Evolutionary conservation across 2,329 filamentous ascomycete species (phyloP).

Genomic region (Alternaria gansuensis): DNA sequence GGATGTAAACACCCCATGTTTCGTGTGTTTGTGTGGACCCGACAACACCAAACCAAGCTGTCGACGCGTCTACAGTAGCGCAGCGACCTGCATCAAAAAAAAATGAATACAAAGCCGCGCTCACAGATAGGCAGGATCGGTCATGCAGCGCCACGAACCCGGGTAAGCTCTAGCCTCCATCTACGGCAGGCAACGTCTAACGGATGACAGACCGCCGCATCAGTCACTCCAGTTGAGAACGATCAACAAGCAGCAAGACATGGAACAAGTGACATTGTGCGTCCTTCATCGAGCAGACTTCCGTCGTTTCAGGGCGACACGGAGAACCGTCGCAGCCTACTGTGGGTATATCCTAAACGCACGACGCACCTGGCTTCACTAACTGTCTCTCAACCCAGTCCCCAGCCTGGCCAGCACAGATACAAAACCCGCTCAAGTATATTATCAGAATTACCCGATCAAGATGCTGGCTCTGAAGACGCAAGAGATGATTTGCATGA

Average conservation of each 20-base stretch:
- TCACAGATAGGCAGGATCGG: slow-evolving; percentile 25
- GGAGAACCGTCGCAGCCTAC: slow-evolving; percentile 40
- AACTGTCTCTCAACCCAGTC: slow-evolving; percentile 13
- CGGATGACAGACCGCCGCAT: slow-evolving; percentile 16
- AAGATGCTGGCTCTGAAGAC: slow-evolving; percentile 7
- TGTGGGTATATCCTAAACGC: slow-evolving; percentile 16
- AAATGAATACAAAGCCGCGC: slow-evolving; percentile 30
- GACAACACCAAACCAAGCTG: slow-evolving; percentile 11
- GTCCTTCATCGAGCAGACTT: slow-evolving; percentile 9
- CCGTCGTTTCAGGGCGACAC: slow-evolving; percentile 21
- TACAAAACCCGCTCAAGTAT: slow-evolving; percentile 24
- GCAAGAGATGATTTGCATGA: neutral
- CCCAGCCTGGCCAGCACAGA: slow-evolving; percentile 45
- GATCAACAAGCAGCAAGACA: neutral
- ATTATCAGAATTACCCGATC: slow-evolving; percentile 12
- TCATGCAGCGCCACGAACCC: slow-evolving; percentile 16
- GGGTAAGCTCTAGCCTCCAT: slow-evolving; percentile 13
- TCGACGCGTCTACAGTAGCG: slow-evolving; percentile 23
- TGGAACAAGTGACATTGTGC: slow-evolving; percentile 5
- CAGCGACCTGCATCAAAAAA: slow-evolving; percentile 35
- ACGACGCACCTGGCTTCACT: slow-evolving; percentile 1
- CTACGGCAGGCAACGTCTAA: slow-evolving; percentile 10
- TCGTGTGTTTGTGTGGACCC: slow-evolving; percentile 13
- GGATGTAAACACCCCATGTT: slow-evolving; percentile 19
- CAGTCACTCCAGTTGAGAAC: slow-evolving; percentile 1